Evolutionary conservation across 2,329 filamentous ascomycete genomes (phyloP).

Genomic region (Penicillium decumbens): DNA sequence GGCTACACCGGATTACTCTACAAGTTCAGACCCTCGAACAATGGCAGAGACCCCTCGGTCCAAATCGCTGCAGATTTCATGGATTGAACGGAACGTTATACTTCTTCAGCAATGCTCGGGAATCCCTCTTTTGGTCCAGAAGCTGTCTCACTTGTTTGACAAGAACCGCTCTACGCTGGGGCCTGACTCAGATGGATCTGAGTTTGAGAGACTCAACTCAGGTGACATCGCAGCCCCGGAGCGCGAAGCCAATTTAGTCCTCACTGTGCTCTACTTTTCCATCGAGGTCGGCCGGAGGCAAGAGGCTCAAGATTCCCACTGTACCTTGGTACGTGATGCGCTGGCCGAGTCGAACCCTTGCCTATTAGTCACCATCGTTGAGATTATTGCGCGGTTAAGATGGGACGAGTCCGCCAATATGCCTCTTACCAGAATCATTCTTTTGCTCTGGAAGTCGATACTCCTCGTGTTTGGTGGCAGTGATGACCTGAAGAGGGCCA

Average conservation of each 20-base stretch:
- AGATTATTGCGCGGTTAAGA: slow-evolving; percentile 62
- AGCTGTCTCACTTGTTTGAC: slow-evolving; percentile 39
- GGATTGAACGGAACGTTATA: slow-evolving; percentile 43
- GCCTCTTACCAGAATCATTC: slow-evolving; percentile 64
- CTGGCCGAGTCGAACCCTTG: slow-evolving; percentile 59
- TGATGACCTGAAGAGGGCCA: slow-evolving; percentile 66
- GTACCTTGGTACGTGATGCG: slow-evolving; percentile 27
- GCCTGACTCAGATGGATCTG: slow-evolving; percentile 24
- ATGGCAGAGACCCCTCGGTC: slow-evolving; percentile 44
- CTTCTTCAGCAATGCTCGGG: slow-evolving; percentile 37
- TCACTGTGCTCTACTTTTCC: slow-evolving; percentile 42
- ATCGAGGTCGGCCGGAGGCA: slow-evolving; percentile 41
- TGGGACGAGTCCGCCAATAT: slow-evolving; percentile 59
- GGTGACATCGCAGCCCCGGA: slow-evolving; percentile 36
- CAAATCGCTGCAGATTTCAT: slow-evolving; percentile 46
- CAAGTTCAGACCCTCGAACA: slow-evolving; percentile 33
- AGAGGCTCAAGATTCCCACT: slow-evolving; percentile 24
- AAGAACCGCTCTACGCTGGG: slow-evolving; percentile 29
- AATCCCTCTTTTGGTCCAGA: slow-evolving; percentile 34
- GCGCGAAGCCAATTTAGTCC: slow-evolving; percentile 40
- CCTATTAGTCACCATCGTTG: slow-evolving; percentile 67
- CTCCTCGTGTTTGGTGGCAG: slow-evolving; percentile 80
- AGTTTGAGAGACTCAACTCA: slow-evolving; percentile 31
- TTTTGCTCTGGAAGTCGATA: slow-evolving; percentile 89
- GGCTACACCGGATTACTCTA: slow-evolving; percentile 27